Conservation (phyloP, 1,284 basidiomycete genomes). For the Malassezia furfur region DNA sequence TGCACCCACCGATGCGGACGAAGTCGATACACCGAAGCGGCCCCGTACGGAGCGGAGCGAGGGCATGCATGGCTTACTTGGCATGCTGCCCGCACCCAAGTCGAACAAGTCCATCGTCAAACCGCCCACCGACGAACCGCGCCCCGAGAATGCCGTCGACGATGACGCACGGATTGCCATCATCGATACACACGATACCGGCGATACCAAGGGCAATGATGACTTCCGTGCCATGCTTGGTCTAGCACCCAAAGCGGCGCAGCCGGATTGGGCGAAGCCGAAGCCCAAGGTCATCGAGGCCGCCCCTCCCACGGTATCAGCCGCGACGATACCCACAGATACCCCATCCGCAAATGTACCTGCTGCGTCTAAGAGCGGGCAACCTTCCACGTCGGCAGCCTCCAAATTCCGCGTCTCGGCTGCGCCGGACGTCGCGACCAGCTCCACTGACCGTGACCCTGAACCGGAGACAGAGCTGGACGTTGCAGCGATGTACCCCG, state of each 20-base stretch:
- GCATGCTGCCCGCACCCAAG: constrained; percentile 41
- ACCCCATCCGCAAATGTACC: not conserved
- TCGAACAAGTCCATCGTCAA: constrained; percentile 20
- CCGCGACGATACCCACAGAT: not conserved
- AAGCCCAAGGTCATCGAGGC: not conserved
- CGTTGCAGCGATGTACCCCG: constrained; percentile 18
- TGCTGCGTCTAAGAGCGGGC: not conserved
- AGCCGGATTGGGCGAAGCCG: not conserved
- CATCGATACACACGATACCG: constrained; percentile 2
- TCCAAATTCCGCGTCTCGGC: constrained; percentile 21
- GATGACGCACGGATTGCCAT: constrained; percentile 4
- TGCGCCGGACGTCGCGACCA: constrained; percentile 25
- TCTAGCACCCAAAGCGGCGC: constrained; percentile 21
- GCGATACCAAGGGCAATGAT: constrained; percentile 34
- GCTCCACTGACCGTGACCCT: not conserved
- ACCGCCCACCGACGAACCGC: constrained; percentile 16
- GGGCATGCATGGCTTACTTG: constrained; percentile 25
- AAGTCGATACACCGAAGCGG: not conserved
- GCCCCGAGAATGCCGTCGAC: constrained; percentile 12
- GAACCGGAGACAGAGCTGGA: not conserved
- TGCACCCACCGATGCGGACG: not conserved
- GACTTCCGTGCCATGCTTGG: constrained; percentile 47
- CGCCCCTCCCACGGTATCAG: not conserved
- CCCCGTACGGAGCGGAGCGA: not conserved
- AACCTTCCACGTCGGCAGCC: no score